Base-by-base conservation (phyloP, 805 yeast genomes). In the Tetrapisispora pingtungensis region DNA sequence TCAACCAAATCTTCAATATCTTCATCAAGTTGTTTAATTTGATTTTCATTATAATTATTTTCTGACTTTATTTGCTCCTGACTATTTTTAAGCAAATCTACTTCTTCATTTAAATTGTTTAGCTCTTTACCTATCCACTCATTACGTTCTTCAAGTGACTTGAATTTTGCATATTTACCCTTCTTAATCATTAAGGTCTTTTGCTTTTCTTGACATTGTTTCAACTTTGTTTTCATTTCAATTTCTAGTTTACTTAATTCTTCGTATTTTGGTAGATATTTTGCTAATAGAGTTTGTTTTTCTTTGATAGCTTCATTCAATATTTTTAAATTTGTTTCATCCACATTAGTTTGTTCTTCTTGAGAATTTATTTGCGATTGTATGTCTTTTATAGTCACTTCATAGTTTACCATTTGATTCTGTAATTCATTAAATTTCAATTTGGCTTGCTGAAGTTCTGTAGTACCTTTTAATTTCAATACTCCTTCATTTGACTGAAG, bases 181-280 rank as follows among this genome's bases (percentile, higher is more conserved):
- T 80, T 84, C 55, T 87, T 89, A 7, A 83, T 69, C 41, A 82
- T 74, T 4, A 89, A 59, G 14, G 71, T 62, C 50, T 83, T 68
- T 59, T 83, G 88, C 26, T 64, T 71, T 7, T 77, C 65, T 42
- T 69, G 72, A 19, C 72, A 52, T n/a, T 66, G 62, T 3, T 63
- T 44, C 8, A 80, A 58, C 40, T 68, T 53, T 28, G 72, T 48
- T 3, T 51, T 50, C 7, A 13, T 4, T 3, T 22, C 38, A 0
- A 53, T 31, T 56, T 82, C 86, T 36, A 63, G 54, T 1, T 52
- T 49, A 37, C 61, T 67, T 12, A 75, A 58, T 1, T 59, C 48
- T 12, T 64, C 62, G 33, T 77, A 62, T 20, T 62, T 51, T 3
- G 83, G 83, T 33, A 58, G 61, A 14, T 66, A 55, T 4, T 58